A percentile compares a stretch with the other conserved stretches of the same genome.
These are phyloP conservation scores for Recurvomyces mirabilis DNA, from an alignment of 495 filamentous ascomycete species.

Conservation along the genomic window DNA sequence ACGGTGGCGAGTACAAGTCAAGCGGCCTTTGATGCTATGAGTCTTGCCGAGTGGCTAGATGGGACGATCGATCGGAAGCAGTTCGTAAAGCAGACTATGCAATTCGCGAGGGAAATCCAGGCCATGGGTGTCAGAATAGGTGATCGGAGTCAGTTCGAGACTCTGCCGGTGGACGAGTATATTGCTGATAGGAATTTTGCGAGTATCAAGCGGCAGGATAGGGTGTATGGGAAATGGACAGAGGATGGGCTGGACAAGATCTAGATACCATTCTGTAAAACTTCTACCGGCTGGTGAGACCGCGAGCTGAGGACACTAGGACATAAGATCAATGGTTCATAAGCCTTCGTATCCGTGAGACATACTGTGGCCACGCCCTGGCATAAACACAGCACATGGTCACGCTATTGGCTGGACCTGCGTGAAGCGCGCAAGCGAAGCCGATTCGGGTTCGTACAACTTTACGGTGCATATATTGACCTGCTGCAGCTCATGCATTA, in stretches of 20 bases:
- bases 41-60: conserved; percentile 19
- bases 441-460: no score
- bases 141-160: conserved; percentile 36
- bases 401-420: no score
- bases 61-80: conserved; percentile 32
- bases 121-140: conserved; percentile 38
- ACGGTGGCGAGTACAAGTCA: conserved; percentile 33
- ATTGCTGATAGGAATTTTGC: conserved; percentile 17
- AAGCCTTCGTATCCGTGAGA: no score
- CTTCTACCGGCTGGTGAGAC: no score
- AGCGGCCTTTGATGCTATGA: conserved; percentile 23
- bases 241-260: conserved; percentile 12
- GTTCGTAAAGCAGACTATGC: conserved; percentile 37
- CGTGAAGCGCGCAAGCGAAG: no score
- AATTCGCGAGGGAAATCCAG: conserved; percentile 37
- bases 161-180: conserved; percentile 26
- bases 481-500: no score
- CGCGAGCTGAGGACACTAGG: no score
- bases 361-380: no score
- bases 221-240: conserved; percentile 17
- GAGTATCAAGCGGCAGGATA: conserved; percentile 11
- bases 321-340: no score
- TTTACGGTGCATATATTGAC: no score
- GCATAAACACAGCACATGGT: no score
- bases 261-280: no score